Conservation (phyloP, 805 yeast species). For the Pichia pseudocactophila region DNA sequence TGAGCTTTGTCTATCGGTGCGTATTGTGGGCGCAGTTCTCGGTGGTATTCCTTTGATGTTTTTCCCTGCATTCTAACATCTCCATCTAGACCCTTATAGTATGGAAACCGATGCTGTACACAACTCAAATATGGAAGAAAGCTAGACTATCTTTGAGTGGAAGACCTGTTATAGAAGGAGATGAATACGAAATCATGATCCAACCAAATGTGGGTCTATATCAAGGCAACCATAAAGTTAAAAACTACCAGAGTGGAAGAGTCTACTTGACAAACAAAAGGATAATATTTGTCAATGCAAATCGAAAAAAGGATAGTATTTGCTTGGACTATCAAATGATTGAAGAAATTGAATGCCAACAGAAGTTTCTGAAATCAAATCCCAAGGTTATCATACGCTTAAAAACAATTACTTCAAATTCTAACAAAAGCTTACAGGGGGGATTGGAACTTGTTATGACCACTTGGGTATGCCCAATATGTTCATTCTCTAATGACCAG, state of each 20-base stretch:
- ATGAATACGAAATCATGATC: constrained; percentile 45
- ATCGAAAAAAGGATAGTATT: constrained; percentile 1
- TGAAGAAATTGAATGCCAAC: constrained; percentile 21
- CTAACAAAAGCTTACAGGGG: too few relatives aligned
- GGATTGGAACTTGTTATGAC: background rate
- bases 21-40: too few relatives aligned
- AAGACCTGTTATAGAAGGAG: constrained; percentile 19
- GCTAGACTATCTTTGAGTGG: constrained; percentile 24
- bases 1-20: too few relatives aligned
- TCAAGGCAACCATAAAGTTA: constrained; percentile 61
- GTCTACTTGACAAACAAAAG: constrained; percentile 68
- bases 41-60: too few relatives aligned
- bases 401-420: background rate
- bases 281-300: constrained; percentile 52
- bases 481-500: constrained; percentile 57
- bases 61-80: too few relatives aligned
- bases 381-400: constrained; percentile 51
- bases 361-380: constrained; percentile 64
- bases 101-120: background rate
- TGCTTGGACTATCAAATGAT: constrained; percentile 16
- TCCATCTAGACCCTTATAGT: too few relatives aligned
- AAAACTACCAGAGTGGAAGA: constrained; percentile 63
- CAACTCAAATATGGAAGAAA: constrained; percentile 17
- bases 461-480: constrained; percentile 84
- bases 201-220: constrained; percentile 63